Evolutionary conservation across 164 flowering plant species (phyloP).

Genomic region (Umbilicus rupestris): DNA sequence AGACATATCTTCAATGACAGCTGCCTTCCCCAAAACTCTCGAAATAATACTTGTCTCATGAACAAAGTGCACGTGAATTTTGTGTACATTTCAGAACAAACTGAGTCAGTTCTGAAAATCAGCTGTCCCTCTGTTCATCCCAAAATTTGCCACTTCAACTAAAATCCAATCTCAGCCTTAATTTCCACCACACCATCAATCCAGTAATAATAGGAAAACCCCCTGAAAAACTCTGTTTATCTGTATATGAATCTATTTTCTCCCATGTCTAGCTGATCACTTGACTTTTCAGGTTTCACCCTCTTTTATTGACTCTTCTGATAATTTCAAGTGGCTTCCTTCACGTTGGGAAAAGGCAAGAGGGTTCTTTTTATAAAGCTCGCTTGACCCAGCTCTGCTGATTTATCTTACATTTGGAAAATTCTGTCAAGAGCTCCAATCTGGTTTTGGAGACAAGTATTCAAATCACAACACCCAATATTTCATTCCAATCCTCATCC

Average conservation of each 20-base stretch:
- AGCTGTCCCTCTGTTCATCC: background rate
- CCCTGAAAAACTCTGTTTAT: background rate
- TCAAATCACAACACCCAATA: background rate
- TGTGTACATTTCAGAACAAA: background rate
- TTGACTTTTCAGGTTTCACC: too few species aligned
- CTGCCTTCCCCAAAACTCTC: too few species aligned
- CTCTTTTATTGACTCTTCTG: too few species aligned
- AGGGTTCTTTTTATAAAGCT: background rate
- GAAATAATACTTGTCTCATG: too few species aligned
- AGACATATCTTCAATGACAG: too few species aligned
- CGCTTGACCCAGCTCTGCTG: background rate
- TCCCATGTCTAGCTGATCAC: background rate
- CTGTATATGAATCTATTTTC: background rate
- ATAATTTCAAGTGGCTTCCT: background rate
- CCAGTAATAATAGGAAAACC: background rate
- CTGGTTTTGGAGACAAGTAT: slow-evolving; percentile 4
- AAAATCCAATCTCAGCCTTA: background rate
- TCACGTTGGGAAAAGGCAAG: background rate
- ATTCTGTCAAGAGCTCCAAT: background rate
- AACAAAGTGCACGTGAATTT: background rate
- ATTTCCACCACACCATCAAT: background rate
- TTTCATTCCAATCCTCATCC: background rate
- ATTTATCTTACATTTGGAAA: background rate
- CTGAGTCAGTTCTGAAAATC: background rate
- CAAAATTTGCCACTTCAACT: background rate